Conservation (phyloP, 345 rosid species). For the Salix arbutifolia region DNA sequence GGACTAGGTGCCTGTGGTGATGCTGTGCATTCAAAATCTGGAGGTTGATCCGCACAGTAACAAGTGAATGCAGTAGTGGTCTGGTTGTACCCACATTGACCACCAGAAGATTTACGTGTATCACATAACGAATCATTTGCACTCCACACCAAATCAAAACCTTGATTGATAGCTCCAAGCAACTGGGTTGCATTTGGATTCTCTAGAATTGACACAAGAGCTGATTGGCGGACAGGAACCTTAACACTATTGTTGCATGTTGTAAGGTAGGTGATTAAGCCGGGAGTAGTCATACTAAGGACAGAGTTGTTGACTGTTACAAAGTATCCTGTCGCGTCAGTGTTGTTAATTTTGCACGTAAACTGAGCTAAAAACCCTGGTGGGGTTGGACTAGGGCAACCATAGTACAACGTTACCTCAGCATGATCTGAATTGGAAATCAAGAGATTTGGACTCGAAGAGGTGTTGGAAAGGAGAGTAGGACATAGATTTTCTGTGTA, state of each 20-base stretch:
- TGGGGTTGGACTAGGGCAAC: neutral
- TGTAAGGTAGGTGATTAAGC: too few relatives aligned
- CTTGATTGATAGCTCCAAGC: constrained; percentile 1
- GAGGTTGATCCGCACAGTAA: constrained; percentile 5
- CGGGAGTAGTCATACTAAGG: neutral
- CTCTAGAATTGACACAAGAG: accelerated
- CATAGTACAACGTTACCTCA: neutral
- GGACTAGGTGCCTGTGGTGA: neutral
- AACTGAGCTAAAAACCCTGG: neutral
- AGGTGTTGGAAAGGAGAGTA: neutral
- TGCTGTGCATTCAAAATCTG: neutral
- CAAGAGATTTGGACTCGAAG: neutral
- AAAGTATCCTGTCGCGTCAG: neutral
- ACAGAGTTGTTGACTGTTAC: neutral
- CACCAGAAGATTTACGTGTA: too few relatives aligned
- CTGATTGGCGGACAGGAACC: too few relatives aligned
- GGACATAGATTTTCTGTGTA: constrained; percentile 23
- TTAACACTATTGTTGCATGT: too few relatives aligned
- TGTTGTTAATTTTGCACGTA: too few relatives aligned
- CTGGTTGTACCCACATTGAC: too few relatives aligned
- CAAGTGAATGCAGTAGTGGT: constrained; percentile 12
- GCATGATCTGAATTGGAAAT: neutral
- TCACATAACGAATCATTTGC: too few relatives aligned
- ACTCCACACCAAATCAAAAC: constrained; percentile 26
- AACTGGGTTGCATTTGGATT: neutral